Percentiles rank a stretch among this genome's conserved stretches.
Evolutionary conservation across 2,329 filamentous ascomycete species (phyloP).

Genomic region (Exserohilum rostratum): DNA sequence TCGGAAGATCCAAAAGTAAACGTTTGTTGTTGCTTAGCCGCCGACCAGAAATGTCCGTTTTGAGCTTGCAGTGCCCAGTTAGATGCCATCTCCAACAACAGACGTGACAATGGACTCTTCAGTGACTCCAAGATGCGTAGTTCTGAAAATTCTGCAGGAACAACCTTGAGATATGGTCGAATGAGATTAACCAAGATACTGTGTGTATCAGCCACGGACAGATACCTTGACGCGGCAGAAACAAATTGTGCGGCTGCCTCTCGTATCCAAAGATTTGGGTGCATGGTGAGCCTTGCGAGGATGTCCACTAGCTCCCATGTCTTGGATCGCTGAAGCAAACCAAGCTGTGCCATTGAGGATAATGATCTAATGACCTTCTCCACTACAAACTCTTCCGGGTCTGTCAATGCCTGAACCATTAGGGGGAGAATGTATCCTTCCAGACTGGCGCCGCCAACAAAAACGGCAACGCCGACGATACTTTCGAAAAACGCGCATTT

Average conservation of each 20-base stretch:
- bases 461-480: slow-evolving; percentile 88
- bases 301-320: slow-evolving; percentile 88
- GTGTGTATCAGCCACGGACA: slow-evolving; percentile 79
- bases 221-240: slow-evolving; percentile 73
- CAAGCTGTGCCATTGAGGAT: slow-evolving; percentile 84
- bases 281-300: slow-evolving; percentile 83
- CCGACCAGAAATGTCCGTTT: slow-evolving; percentile 85
- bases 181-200: slow-evolving; percentile 84
- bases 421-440: slow-evolving; percentile 95
- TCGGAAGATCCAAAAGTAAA: slow-evolving; percentile 69
- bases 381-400: slow-evolving; percentile 92
- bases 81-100: slow-evolving; percentile 83
- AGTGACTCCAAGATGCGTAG: slow-evolving; percentile 78
- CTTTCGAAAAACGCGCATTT: slow-evolving; percentile 97
- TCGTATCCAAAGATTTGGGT: slow-evolving; percentile 94
- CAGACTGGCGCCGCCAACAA: slow-evolving; percentile 84
- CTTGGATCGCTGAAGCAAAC: slow-evolving; percentile 81
- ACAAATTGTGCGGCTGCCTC: slow-evolving; percentile 88
- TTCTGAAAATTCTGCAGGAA: slow-evolving; percentile 73
- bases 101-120: slow-evolving; percentile 78
- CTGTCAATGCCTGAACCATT: slow-evolving; percentile 93
- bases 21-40: slow-evolving; percentile 70
- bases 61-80: slow-evolving; percentile 85
- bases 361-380: slow-evolving; percentile 88
- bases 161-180: slow-evolving; percentile 78